Evolutionary conservation across 257 asterid species (phyloP), one percentile per base, ranked within the genome.

Genomic region (Sherardia arvensis): DNA sequence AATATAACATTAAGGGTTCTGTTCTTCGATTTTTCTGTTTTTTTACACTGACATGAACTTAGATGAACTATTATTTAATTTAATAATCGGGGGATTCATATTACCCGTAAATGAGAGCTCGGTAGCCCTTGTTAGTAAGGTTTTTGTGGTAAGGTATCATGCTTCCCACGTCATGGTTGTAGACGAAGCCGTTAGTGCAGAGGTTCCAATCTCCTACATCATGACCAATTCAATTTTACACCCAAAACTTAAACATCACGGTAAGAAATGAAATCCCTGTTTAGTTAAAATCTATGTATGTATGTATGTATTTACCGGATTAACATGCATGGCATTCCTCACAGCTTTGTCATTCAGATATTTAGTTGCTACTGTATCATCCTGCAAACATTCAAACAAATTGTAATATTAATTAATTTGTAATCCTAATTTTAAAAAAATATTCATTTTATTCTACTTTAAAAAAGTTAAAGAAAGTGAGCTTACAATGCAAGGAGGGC

Each of bases 51-150:
- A n/a, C n/a, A n/a, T n/a, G n/a, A n/a, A n/a, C n/a, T n/a, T n/a
- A n/a, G n/a, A n/a, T n/a, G n/a, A n/a, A n/a, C n/a, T n/a, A n/a
- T n/a, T n/a, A n/a, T n/a, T n/a, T n/a, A n/a, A n/a, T n/a, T n/a
- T n/a, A n/a, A n/a, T n/a, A n/a, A n/a, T n/a, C n/a, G n/a, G n/a
- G n/a, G n/a, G 10, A 40, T 7, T 3, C 2, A 7, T 1, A 32
- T 33, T 77, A 80, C 89, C 89, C 80, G 30, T 69, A 84, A 69
- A 84, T 81, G 66, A 84, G 69, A 30, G 79, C 85, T 53, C 73
- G 73, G 61, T 81, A 84, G 14, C 91, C 91, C 29, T 40, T 40
- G 45, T 76, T 58, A 2, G 78, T 69, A 12, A 84, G 73, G 61
- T 79, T 81, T 80, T 67, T 79, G 78, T 81, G 91, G 74, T 77